phyloP scores from a whole-genome alignment of 2,329 filamentous ascomycete genomes.

The Ophiosphaerella korrae region DNA sequence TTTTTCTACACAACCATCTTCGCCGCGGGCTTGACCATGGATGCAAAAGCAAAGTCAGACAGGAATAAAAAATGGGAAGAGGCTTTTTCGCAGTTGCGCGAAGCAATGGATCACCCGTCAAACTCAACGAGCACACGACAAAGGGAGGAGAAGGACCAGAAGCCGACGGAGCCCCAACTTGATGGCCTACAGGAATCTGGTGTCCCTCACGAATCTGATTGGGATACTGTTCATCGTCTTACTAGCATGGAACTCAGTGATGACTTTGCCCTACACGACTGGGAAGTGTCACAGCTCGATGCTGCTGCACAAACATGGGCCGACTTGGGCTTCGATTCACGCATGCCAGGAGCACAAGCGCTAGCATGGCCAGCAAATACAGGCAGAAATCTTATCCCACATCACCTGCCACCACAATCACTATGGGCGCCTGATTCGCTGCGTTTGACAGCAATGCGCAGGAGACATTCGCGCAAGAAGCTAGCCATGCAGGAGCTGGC shows the following conservation, averaged over 20 bases:
- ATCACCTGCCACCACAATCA: conserved; percentile 52
- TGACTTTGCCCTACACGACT: conserved; percentile 19
- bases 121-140: background rate
- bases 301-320: conserved; percentile 29
- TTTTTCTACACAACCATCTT: conserved; percentile 72
- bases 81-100: conserved; percentile 54
- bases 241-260: conserved; percentile 35
- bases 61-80: conserved; percentile 65
- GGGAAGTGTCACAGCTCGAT: conserved; percentile 18
- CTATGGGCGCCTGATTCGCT: conserved; percentile 47
- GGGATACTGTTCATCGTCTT: conserved; percentile 19
- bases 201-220: conserved; percentile 27
- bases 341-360: conserved; percentile 26
- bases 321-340: conserved; percentile 36
- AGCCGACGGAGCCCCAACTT: background rate
- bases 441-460: conserved; percentile 37
- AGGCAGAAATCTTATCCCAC: conserved; percentile 33
- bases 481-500: conserved; percentile 48
- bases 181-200: conserved; percentile 7
- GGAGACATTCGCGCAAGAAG: conserved; percentile 50
- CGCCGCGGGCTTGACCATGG: conserved; percentile 67
- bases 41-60: conserved; percentile 62
- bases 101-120: conserved; percentile 3
- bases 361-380: conserved; percentile 50
- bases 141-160: background rate